Evolutionary conservation across 2,329 filamentous ascomycete species (phyloP).

Genomic region (Phaeophleospora eucalypticola): DNA sequence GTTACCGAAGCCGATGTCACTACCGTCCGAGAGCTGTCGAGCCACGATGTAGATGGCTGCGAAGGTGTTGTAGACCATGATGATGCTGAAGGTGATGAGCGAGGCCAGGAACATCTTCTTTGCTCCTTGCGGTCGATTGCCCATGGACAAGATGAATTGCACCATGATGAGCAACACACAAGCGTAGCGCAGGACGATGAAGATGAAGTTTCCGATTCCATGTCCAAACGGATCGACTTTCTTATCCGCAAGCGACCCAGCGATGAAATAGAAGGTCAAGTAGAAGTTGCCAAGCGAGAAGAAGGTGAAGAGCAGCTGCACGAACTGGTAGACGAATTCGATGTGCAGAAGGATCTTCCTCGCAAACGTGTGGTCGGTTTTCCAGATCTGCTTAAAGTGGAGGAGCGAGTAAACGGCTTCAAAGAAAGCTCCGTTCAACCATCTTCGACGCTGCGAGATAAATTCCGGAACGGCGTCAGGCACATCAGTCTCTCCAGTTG

Average conservation of each 20-base stretch:
- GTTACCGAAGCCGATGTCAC: constrained; percentile 61
- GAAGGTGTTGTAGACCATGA: constrained; percentile 95
- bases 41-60: constrained; percentile 84
- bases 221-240: constrained; percentile 87
- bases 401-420: constrained; percentile 95
- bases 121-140: constrained; percentile 91
- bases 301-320: constrained; percentile 91
- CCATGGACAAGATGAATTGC: constrained; percentile 94
- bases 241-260: constrained; percentile 77
- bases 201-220: constrained; percentile 77
- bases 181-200: constrained; percentile 77
- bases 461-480: constrained; percentile 93
- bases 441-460: constrained; percentile 90
- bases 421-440: constrained; percentile 98
- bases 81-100: constrained; percentile 85
- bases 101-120: constrained; percentile 83
- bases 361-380: constrained; percentile 81
- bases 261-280: constrained; percentile 96
- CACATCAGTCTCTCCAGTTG: constrained; percentile 95
- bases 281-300: constrained; percentile 98
- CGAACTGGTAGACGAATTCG: constrained; percentile 91
- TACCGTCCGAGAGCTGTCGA: constrained; percentile 59
- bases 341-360: constrained; percentile 90
- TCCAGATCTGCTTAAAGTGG: constrained; percentile 90
- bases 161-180: constrained; percentile 84